Base-by-base conservation (phyloP, 2,329 filamentous ascomycete genomes). In the Gyromitra esculenta region DNA sequence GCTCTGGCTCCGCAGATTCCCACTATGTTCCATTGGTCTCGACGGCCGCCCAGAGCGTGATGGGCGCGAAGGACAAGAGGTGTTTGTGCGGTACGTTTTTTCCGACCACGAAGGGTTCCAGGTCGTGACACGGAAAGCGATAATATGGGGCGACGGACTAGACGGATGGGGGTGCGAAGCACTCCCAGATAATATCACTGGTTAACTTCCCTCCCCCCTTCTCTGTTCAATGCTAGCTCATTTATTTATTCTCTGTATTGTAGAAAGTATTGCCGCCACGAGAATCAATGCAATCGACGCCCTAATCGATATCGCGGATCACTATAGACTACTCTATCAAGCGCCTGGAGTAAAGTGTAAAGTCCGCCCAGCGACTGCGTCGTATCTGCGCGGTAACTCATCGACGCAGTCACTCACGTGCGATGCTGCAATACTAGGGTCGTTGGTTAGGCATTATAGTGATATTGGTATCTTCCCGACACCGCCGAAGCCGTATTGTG, bases 21-120 rank as follows among this genome's bases (percentile, higher is more conserved):
- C 56, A 1, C 41, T 54, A 15, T 21, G 31, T 5, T 39, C 25
- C 15, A 7, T 41, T 21, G 43, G 37, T 1, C 8, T 64, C 8
- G 45, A 39, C 5, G 48, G n/a, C 8, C 63, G 48, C 1, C 52
- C 52, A 11, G 52, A 59, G 15, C 3, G 18, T 1, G 41, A 25
- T 11, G n/a, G 25, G 13, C 1, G 4, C 13, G 64, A 39, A 3
- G 37, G 43, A 5, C 25, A 37, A n/a, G 52, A 66, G 35, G 18
- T 76, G 5, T 73, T 76, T 25, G 25, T 73, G 6, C 41, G 62
- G 54, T 76, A 72, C 21, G 62, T 63, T 4, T 73, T 76, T 43
- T 41, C 8, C 1, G 45, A 67, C 18, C n/a, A 5, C 13, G 37
- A 62, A 1, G 73, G 69, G 2, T 76, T 76, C 56, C 9, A 8